These are phyloP conservation scores for Extremus antarcticus DNA, from an alignment of 495 filamentous ascomycete species.

Conservation along the genomic window DNA sequence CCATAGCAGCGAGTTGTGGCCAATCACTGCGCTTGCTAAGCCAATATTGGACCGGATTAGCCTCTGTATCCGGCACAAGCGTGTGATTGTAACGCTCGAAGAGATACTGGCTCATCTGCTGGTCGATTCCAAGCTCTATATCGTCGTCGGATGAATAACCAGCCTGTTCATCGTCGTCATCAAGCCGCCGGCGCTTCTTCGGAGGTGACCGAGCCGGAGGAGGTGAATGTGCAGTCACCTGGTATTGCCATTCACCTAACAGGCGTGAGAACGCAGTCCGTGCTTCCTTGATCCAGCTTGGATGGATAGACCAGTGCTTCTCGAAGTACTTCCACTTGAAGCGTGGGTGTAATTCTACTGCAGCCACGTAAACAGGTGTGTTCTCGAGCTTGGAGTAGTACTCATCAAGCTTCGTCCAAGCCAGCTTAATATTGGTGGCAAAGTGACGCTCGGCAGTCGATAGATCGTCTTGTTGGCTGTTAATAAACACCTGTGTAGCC, in stretches of 20 bases:
- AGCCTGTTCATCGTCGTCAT: too few species aligned
- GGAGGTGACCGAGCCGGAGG: too few species aligned
- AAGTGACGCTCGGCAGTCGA: not conserved
- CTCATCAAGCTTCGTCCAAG: not conserved
- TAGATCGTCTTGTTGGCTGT: too few species aligned
- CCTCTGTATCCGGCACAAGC: not conserved
- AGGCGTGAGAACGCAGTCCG: not conserved
- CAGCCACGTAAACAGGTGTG: not conserved
- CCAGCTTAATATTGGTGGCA: not conserved
- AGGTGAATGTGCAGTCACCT: too few species aligned
- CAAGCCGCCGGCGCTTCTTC: not conserved
- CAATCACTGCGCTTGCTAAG: not conserved
- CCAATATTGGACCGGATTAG: not conserved
- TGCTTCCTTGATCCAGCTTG: not conserved
- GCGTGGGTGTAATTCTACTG: not conserved
- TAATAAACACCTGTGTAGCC: too few species aligned
- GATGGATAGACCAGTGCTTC: not conserved
- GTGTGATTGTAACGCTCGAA: not conserved
- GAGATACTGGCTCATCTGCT: not conserved
- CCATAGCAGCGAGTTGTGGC: not conserved
- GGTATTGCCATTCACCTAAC: not conserved
- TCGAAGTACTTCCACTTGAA: not conserved
- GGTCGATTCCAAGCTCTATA: not conserved
- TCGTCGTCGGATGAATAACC: not conserved
- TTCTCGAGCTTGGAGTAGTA: not conserved